phyloP scores from a whole-genome alignment of 257 asterid species.

The Fraxinus quadrangulata region DNA sequence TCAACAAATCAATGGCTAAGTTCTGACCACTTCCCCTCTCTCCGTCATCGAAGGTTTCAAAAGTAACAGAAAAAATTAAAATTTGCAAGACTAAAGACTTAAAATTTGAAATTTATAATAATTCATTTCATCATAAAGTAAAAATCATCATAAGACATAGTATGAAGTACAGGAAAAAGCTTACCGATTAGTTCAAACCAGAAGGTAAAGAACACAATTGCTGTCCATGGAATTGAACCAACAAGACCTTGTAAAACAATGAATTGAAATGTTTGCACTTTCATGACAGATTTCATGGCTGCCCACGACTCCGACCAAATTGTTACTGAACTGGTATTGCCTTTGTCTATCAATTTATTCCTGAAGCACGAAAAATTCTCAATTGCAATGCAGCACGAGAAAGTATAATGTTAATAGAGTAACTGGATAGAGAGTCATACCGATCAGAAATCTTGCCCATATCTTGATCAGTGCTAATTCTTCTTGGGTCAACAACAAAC shows the following conservation, averaged over 20 bases:
- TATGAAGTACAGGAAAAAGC: constrained; percentile 21
- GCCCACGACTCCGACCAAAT: constrained; percentile 87
- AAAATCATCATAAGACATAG: background rate
- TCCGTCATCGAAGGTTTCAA: background rate
- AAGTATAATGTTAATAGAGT: background rate
- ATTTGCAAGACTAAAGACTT: background rate
- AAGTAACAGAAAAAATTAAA: background rate
- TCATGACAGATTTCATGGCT: constrained; percentile 80
- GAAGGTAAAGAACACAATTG: constrained; percentile 81
- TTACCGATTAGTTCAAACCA: constrained; percentile 95
- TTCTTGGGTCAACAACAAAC: constrained; percentile 84
- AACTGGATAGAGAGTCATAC: constrained; percentile 35
- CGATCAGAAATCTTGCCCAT: constrained; percentile 46
- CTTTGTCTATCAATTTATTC: constrained; percentile 58
- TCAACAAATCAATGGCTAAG: background rate
- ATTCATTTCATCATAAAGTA: background rate
- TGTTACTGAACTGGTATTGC: constrained; percentile 42
- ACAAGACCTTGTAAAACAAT: constrained; percentile 93
- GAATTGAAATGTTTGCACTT: constrained; percentile 83
- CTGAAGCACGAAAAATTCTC: constrained; percentile 41
- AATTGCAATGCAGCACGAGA: constrained; percentile 9
- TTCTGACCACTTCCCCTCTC: background rate
- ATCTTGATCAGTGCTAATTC: constrained; percentile 35
- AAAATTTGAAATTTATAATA: background rate
- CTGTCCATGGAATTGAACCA: constrained; percentile 95